Conservation (phyloP, 1,284 basidiomycete species). For the Leccinum pachyderme region DNA sequence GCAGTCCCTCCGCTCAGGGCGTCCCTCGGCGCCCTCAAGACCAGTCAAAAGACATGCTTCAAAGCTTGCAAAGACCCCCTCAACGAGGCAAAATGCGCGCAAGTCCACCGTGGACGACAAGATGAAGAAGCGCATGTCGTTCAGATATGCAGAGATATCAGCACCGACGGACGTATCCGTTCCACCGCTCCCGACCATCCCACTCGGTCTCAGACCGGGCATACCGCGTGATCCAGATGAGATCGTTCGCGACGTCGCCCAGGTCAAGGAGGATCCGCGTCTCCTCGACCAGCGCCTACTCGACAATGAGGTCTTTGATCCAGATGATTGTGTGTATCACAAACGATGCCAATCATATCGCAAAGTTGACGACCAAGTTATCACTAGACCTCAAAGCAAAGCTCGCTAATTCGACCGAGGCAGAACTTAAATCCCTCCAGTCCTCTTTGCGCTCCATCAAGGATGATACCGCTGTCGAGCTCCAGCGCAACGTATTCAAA, state of each 20-base stretch:
- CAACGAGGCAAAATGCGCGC: slow-evolving; percentile 39
- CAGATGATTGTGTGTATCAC: slow-evolving; percentile 67
- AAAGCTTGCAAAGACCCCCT: slow-evolving; percentile 41
- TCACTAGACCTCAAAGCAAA: slow-evolving; percentile 67
- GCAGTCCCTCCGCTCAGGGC: slow-evolving; percentile 65
- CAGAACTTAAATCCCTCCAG: slow-evolving; percentile 70
- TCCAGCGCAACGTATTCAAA: slow-evolving; percentile 86
- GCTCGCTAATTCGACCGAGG: slow-evolving; percentile 78
- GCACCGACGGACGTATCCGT: slow-evolving; percentile 53
- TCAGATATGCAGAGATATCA: slow-evolving; percentile 83
- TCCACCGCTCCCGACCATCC: slow-evolving; percentile 60
- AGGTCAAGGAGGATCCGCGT: slow-evolving; percentile 45
- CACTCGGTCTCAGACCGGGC: slow-evolving; percentile 39
- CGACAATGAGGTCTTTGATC: slow-evolving; percentile 75
- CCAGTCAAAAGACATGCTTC: slow-evolving; percentile 36
- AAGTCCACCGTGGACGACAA: slow-evolving; percentile 86
- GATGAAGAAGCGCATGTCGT: slow-evolving; percentile 91
- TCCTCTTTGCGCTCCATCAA: slow-evolving; percentile 64
- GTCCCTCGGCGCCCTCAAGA: slow-evolving; percentile 45
- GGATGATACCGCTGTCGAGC: slow-evolving; percentile 64
- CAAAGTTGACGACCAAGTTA: slow-evolving; percentile 1
- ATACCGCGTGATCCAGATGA: slow-evolving; percentile 42
- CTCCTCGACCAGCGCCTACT: slow-evolving; percentile 58
- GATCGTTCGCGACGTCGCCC: slow-evolving; percentile 40
- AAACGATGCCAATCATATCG: not conserved